Percentiles rank a stretch among this genome's conserved stretches.
phyloP scores from a whole-genome alignment of 139 green algal species.

The Chlamydomonas sp. region DNA sequence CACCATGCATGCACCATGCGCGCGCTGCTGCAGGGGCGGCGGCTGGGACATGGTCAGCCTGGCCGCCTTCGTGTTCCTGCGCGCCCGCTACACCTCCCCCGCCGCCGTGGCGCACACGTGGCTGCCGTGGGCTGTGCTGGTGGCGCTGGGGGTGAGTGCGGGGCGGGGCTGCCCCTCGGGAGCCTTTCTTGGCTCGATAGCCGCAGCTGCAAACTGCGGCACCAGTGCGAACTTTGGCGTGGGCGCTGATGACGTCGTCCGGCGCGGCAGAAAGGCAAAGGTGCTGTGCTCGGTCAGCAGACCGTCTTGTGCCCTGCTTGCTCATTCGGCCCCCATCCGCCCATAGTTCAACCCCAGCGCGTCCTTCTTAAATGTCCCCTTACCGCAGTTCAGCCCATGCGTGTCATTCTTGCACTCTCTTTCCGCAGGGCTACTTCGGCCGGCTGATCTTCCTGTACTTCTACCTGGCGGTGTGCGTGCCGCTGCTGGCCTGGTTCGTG shows the following conservation, averaged over 20 bases:
- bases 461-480: neutral
- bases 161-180: too few relatives aligned
- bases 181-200: too few relatives aligned
- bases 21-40: neutral
- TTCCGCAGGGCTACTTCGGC: constrained; percentile 21
- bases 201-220: too few relatives aligned
- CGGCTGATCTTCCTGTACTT: neutral
- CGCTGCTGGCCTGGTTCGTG: constrained; percentile 42
- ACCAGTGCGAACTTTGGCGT: too few relatives aligned
- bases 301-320: neutral
- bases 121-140: constrained; percentile 27
- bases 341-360: neutral
- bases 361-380: neutral
- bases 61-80: constrained; percentile 15
- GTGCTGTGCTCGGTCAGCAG: too few relatives aligned
- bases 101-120: constrained; percentile 22
- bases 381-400: neutral
- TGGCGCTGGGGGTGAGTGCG: constrained; percentile 4
- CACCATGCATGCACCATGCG: neutral
- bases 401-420: neutral
- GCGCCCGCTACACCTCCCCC: neutral
- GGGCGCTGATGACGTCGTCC: too few relatives aligned
- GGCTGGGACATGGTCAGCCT: constrained; percentile 32
- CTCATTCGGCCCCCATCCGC: neutral
- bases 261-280: too few relatives aligned